A percentile compares a stretch with the other conserved stretches of the same genome.
Evolutionary conservation across 441 rosid genomes (phyloP).

Genomic region (Cnidoscolus chayamansa): DNA sequence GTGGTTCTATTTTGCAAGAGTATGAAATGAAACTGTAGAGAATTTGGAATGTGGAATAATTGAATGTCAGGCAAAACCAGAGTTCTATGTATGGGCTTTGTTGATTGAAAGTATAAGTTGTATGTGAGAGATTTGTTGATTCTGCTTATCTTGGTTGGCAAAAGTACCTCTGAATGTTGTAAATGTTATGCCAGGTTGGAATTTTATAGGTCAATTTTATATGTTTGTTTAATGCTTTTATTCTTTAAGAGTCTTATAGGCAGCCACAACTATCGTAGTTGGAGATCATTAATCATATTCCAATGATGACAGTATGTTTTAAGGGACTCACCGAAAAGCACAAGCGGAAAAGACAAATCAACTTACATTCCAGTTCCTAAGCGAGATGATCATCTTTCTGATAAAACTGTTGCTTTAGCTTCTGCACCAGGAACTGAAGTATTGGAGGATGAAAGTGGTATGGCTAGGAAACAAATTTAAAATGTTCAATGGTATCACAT

Average conservation of each 20-base stretch:
- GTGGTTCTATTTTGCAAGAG: not conserved
- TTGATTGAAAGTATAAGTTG: not conserved
- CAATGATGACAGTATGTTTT: conserved; percentile 49
- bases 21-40: not conserved
- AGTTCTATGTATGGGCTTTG: not conserved
- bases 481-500: not conserved
- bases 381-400: conserved; percentile 47
- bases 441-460: conserved; percentile 51
- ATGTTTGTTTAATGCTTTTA: not conserved
- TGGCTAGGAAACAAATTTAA: not conserved
- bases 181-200: not conserved
- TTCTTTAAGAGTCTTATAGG: conserved; percentile 2
- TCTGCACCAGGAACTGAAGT: conserved; percentile 42
- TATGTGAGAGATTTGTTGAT: not conserved
- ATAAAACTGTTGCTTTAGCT: conserved; percentile 32
- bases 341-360: conserved; percentile 52
- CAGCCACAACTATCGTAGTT: conserved; percentile 3
- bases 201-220: not conserved
- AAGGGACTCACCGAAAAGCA: conserved; percentile 43
- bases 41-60: not conserved
- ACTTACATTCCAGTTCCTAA: conserved; percentile 40
- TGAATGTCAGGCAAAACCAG: not conserved
- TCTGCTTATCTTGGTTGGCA: not conserved
- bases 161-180: not conserved
- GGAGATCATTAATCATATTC: conserved; percentile 14